Base-by-base conservation (phyloP, 257 asterid genomes). In the Hygrophila difformis region DNA sequence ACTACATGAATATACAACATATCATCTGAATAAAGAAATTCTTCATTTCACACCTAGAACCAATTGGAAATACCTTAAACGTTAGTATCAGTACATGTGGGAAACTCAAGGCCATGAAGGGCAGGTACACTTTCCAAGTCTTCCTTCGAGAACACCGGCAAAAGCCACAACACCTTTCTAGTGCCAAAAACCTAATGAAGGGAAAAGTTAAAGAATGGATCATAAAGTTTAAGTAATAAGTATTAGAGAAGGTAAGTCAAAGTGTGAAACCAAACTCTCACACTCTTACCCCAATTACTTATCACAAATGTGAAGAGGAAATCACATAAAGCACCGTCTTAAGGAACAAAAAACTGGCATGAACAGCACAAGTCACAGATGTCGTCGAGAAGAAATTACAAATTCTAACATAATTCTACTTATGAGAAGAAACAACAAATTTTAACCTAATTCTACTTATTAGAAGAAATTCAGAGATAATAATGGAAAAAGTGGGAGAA, bases 51-150 rank as follows among this genome's bases (percentile, higher is more conserved):
- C 21, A 17, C 12, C 45, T 7, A 48, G 20, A 20, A 26, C 10
- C 12, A 31, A 22, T 51, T 16, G 10, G 8, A 59, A 22, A 53
- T 51, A 54, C 69, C 60, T 77, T 65, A 76, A 39, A 66, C 79
- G 46, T 51, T 70, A 34, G 26, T 19, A 20, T 73, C 70, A 1
- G 87, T 49, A 47, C 73, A 66, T 4, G 74, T 73, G 8, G 96
- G 91, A 57, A 73, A 87, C 45, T 82, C 77, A 35, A 87, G 47
- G 50, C 94, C 94, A 29, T 71, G 65, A 37, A 77, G 79, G 40
- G 89, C 93, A 56, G 81, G 78, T 54, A 79, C 66, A 56, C 62
- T 61, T 74, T 75, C 84, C 75, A 87, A 41, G 61, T 79, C 94
- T 54, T 67, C 81, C 55, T 71, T 82, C 2, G 96, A 67, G 70